Base-by-base conservation (phyloP, 176 grass and related monocot genomes). In the Secale cereale region DNA sequence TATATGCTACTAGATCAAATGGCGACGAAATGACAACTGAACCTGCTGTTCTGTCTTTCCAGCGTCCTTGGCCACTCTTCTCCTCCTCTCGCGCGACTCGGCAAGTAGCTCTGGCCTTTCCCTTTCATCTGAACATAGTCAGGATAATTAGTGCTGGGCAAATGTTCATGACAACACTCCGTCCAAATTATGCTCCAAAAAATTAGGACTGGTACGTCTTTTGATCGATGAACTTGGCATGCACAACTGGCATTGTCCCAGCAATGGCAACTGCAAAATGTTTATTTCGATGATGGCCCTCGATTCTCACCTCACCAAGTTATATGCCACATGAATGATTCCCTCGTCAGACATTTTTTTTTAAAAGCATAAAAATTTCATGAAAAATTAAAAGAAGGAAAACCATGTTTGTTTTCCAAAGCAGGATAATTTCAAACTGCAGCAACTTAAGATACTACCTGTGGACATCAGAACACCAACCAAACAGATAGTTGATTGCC, bases 21-120 rank as follows among this genome's bases (percentile, higher is more conserved):
- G 14, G 11, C 43, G 33, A 65, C 28, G 45, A n/a, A 48, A 50
- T 37, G 35, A 33, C 8, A 72, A 76, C 14, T 3, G 41, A 83
- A 98, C 96, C 93, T 96, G 91, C 28, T 95, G 91, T 76, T 98
- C 93, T 1, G 87, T 96, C 84, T 98, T 98, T 82, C 93, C 91
- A 77, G 97, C 91, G 13, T 95, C 93, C 48, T 82, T 89, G 1
- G 93, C 97, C 83, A 98, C 79, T 89, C 93, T 90, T 46, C 63
- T 92, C 79, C 88, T 86, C 76, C 94, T 93, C 84, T 93, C 94
- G 1, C 85, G 91, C 17, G 94, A 96, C 87, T 96, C 88, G n/a
- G 93, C 97, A 22, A 99, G 85, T 43, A 96, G 26, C 60, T 99
- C 93, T 86, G 93, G 97, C 30, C 91, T 94, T 84, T 94, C 89